Conservation (phyloP, 345 rosid genomes). For the Camelina sativa region DNA sequence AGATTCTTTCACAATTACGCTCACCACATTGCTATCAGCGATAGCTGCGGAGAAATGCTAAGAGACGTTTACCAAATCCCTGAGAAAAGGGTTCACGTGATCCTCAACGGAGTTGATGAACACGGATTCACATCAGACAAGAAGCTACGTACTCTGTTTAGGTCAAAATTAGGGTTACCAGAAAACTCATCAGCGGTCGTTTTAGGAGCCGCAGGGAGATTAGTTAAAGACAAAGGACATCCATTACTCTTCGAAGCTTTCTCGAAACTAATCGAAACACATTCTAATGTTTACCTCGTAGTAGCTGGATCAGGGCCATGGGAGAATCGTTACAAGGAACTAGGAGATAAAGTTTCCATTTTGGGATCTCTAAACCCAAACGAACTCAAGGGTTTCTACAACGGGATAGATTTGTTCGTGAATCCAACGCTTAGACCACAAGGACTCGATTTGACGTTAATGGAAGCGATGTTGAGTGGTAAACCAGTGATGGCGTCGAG, state of each 20-base stretch:
- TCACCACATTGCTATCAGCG: slow-evolving; percentile 89
- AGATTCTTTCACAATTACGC: slow-evolving; percentile 79
- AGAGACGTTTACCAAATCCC: slow-evolving; percentile 93
- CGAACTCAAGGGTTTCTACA: slow-evolving; percentile 70
- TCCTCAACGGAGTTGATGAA: slow-evolving; percentile 85
- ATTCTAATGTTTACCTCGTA: slow-evolving; percentile 58
- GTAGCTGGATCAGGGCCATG: slow-evolving; percentile 96
- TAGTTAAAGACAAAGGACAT: slow-evolving; percentile 94
- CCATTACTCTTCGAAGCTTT: slow-evolving; percentile 76
- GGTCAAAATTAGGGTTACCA: slow-evolving; percentile 60
- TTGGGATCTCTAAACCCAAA: slow-evolving; percentile 74
- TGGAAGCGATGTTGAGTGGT: slow-evolving; percentile 98
- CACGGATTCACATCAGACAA: slow-evolving; percentile 54
- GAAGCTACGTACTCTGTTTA: slow-evolving; percentile 55
- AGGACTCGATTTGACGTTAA: slow-evolving; percentile 85
- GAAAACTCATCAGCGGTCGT: slow-evolving; percentile 60
- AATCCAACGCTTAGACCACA: slow-evolving; percentile 95
- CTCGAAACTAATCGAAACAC: slow-evolving; percentile 45
- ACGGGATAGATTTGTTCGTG: slow-evolving; percentile 73
- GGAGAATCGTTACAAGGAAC: slow-evolving; percentile 73
- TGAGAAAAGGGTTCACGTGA: slow-evolving; percentile 76
- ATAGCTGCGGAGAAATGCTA: slow-evolving; percentile 95
- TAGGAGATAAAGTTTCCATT: slow-evolving; percentile 61
- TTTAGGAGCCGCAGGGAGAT: slow-evolving; percentile 82
- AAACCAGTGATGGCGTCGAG: slow-evolving; percentile 88